phyloP scores from a whole-genome alignment of 2,329 filamentous ascomycete species.

The Acrodontium crateriforme region DNA sequence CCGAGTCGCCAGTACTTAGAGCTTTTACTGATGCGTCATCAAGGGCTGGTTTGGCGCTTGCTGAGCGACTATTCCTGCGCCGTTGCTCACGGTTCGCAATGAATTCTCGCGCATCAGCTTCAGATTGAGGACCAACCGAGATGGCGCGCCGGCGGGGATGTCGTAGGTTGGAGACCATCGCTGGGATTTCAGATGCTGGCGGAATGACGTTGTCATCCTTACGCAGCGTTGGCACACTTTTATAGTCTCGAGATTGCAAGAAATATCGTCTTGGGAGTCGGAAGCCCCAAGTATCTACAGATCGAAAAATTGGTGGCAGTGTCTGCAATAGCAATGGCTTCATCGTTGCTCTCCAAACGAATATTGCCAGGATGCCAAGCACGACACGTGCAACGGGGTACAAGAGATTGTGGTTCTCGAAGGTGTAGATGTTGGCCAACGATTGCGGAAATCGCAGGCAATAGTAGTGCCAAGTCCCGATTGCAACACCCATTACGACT shows the following conservation, averaged over 20 bases:
- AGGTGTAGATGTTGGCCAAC: conserved; percentile 24
- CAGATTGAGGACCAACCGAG: conserved; percentile 86
- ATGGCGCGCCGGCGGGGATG: conserved; percentile 70
- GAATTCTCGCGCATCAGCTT: conserved; percentile 90
- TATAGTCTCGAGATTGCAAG: conserved; percentile 74
- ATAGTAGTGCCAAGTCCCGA: conserved; percentile 68
- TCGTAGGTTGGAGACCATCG: conserved; percentile 67
- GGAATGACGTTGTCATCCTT: conserved; percentile 82
- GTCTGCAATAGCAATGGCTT: conserved; percentile 68
- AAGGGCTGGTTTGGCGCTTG: no score
- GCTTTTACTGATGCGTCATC: conserved; percentile 1
- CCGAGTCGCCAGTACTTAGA: neutral
- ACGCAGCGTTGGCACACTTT: conserved; percentile 59
- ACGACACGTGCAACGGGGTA: conserved; percentile 55
- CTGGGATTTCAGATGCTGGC: conserved; percentile 72
- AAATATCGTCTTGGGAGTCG: conserved; percentile 83
- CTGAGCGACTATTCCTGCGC: conserved; percentile 46
- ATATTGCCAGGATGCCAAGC: conserved; percentile 69
- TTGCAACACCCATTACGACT: conserved; percentile 71
- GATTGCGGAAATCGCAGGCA: conserved; percentile 2
- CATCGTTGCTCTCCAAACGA: conserved; percentile 79
- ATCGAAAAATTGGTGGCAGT: conserved; percentile 75
- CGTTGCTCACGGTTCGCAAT: conserved; percentile 74
- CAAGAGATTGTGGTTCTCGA: conserved; percentile 38
- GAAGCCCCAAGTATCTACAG: conserved; percentile 66